phyloP scores from a whole-genome alignment of 1,284 basidiomycete genomes.

The Microbotryum scabiosae region DNA sequence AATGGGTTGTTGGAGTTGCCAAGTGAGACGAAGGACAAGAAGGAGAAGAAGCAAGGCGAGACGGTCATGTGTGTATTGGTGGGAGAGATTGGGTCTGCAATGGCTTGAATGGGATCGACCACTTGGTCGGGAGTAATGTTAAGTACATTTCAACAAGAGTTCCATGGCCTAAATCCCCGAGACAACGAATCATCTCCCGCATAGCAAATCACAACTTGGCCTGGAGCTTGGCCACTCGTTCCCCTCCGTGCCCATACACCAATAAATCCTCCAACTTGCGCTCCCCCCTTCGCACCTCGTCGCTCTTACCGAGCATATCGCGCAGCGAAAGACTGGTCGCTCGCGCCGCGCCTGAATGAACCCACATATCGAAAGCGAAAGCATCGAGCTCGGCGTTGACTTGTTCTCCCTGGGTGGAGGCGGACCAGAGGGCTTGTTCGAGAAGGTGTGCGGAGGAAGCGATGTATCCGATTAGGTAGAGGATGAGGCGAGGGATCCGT shows the following conservation, averaged over 20 bases:
- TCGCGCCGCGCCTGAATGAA: conserved; percentile 24
- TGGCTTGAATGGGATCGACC: background rate
- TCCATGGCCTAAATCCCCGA: background rate
- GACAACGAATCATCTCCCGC: too few species aligned
- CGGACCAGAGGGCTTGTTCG: conserved; percentile 58
- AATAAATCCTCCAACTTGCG: too few species aligned
- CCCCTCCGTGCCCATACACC: too few species aligned
- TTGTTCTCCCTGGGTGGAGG: conserved; percentile 43
- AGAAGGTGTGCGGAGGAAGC: conserved; percentile 52
- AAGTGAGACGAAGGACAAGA: conserved; percentile 40
- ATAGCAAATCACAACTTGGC: too few species aligned
- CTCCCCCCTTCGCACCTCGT: too few species aligned
- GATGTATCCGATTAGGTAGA: conserved; percentile 52
- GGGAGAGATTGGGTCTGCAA: conserved; percentile 49
- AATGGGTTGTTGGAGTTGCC: conserved; percentile 69
- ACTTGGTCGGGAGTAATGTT: background rate
- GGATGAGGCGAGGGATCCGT: conserved; percentile 50
- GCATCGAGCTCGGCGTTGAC: conserved; percentile 41
- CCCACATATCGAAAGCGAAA: conserved; percentile 49
- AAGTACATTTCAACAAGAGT: background rate
- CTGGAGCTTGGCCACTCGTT: too few species aligned
- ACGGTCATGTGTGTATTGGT: conserved; percentile 55
- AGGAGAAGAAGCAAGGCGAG: conserved; percentile 46
- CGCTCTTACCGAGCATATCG: too few species aligned
- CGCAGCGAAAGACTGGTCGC: too few species aligned